A percentile compares a stretch with the other conserved stretches of the same genome.
phyloP scores from a whole-genome alignment of 2,329 filamentous ascomycete species.

The Aspergillus proliferans region DNA sequence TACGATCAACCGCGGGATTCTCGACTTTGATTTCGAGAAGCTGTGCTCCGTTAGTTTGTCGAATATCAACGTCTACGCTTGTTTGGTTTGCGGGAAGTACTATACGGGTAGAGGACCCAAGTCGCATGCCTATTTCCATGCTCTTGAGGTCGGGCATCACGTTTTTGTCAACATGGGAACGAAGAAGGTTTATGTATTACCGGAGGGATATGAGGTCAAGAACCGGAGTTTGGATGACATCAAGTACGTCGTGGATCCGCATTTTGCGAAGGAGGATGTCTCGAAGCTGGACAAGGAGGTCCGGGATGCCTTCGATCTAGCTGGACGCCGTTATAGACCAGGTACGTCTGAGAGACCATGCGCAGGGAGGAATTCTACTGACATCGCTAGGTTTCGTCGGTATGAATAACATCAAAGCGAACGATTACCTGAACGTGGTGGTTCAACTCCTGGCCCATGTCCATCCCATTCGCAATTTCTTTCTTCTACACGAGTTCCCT shows the following conservation, averaged over 20 bases:
- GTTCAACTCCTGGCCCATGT: slow-evolving; percentile 90
- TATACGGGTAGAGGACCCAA: slow-evolving; percentile 90
- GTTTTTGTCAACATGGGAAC: slow-evolving; percentile 93
- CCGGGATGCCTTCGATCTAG: slow-evolving; percentile 64
- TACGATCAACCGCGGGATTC: slow-evolving; percentile 84
- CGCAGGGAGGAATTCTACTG: not conserved
- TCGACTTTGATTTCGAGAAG: slow-evolving; percentile 99
- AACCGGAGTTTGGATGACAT: slow-evolving; percentile 95
- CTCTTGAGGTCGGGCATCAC: slow-evolving; percentile 90
- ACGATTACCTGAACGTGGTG: slow-evolving; percentile 96
- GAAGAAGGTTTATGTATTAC: slow-evolving; percentile 51
- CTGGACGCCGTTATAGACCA: slow-evolving; percentile 78
- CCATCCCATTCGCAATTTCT: slow-evolving; percentile 78
- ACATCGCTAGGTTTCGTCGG: slow-evolving; percentile 67
- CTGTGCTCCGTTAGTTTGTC: slow-evolving; percentile 91
- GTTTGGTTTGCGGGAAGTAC: slow-evolving; percentile 95
- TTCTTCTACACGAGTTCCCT: slow-evolving; percentile 78
- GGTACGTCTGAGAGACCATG: slow-evolving; percentile 34
- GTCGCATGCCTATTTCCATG: slow-evolving; percentile 96
- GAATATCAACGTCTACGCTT: slow-evolving; percentile 98
- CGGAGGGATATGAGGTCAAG: slow-evolving; percentile 93
- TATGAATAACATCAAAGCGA: slow-evolving; percentile 99
- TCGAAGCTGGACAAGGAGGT: slow-evolving; percentile 64
- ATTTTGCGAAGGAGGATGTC: slow-evolving; percentile 74
- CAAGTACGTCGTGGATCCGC: slow-evolving; percentile 93